Conservation (phyloP, 2,329 filamentous ascomycete species). For the Aspergillus flavus region DNA sequence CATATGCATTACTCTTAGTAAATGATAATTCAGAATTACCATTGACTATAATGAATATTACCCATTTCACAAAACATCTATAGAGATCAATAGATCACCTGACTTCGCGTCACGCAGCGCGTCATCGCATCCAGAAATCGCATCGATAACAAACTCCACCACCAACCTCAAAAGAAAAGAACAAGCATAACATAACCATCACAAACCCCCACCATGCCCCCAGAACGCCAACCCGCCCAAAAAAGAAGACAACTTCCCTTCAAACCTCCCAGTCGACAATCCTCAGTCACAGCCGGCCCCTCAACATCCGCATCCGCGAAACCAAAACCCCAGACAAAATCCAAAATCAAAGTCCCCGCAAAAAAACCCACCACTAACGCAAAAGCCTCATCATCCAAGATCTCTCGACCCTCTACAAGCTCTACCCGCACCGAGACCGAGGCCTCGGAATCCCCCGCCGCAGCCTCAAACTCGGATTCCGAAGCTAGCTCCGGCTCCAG, state of each 20-base stretch:
- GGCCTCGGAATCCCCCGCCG: constrained; percentile 11
- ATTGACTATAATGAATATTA: neutral
- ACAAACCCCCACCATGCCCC: neutral
- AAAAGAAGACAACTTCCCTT: constrained; percentile 48
- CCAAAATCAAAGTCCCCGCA: constrained; percentile 5
- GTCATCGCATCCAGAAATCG: constrained; percentile 1
- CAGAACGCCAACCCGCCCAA: constrained; percentile 31
- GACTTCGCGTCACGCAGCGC: constrained; percentile 22
- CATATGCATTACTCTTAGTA: neutral
- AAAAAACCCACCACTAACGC: too few relatives aligned
- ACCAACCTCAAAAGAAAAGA: neutral
- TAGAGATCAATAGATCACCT: constrained; percentile 14
- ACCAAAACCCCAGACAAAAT: constrained; percentile 9
- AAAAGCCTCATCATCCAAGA: constrained; percentile 15
- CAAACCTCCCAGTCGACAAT: constrained; percentile 45
- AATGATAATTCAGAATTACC: neutral
- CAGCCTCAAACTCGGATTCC: constrained; percentile 13
- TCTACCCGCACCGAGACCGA: neutral
- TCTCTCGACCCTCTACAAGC: neutral
- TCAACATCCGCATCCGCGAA: constrained; percentile 22
- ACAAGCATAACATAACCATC: neutral
- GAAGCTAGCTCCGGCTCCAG: constrained; percentile 18
- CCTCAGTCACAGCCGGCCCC: constrained; percentile 29
- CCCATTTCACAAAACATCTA: neutral
- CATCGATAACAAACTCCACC: neutral